A percentile compares a stretch with the other conserved stretches of the same genome.
These are phyloP conservation scores for Leishmania mexicana DNA, from an alignment of 208 protist species.

Conservation along the genomic window DNA sequence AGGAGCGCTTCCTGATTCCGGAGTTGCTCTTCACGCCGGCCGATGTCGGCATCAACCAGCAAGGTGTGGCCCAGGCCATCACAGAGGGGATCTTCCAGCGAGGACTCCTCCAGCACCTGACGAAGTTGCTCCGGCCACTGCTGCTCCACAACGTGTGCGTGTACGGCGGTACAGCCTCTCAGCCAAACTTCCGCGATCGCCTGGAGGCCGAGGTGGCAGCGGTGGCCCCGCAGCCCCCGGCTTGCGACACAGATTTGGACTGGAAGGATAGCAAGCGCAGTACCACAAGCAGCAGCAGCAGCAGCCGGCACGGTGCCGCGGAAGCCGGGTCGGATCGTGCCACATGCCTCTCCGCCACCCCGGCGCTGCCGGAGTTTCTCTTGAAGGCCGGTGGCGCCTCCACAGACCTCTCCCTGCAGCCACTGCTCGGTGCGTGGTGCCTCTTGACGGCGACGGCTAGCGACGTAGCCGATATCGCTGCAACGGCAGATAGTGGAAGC, in stretches of 20 bases:
- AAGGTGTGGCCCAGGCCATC: constrained; percentile 58
- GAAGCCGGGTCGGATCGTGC: neutral
- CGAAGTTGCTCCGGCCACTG: constrained; percentile 32
- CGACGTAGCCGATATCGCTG: neutral
- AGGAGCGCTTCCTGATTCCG: constrained; percentile 77
- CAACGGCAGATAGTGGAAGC: neutral
- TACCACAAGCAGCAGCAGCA: neutral
- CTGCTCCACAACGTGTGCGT: constrained; percentile 51
- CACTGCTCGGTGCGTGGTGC: constrained; percentile 49
- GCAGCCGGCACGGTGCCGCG: neutral
- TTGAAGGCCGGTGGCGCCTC: neutral
- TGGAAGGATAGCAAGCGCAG: neutral
- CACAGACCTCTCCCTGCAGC: constrained; percentile 37
- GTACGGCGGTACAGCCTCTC: constrained; percentile 55
- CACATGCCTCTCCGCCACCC: neutral
- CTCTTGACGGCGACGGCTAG: constrained; percentile 26
- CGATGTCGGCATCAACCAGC: constrained; percentile 63
- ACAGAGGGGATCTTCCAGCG: constrained; percentile 45
- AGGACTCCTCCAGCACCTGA: constrained; percentile 40
- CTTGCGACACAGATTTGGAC: neutral
- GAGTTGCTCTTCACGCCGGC: constrained; percentile 81
- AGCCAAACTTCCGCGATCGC: constrained; percentile 44
- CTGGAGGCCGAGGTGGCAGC: constrained; percentile 46
- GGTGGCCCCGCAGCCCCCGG: neutral
- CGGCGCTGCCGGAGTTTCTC: constrained; percentile 13